Evolutionary conservation across 1,139 yeast genomes (phyloP).

Genomic region (Suhomyces coccinellae): DNA sequence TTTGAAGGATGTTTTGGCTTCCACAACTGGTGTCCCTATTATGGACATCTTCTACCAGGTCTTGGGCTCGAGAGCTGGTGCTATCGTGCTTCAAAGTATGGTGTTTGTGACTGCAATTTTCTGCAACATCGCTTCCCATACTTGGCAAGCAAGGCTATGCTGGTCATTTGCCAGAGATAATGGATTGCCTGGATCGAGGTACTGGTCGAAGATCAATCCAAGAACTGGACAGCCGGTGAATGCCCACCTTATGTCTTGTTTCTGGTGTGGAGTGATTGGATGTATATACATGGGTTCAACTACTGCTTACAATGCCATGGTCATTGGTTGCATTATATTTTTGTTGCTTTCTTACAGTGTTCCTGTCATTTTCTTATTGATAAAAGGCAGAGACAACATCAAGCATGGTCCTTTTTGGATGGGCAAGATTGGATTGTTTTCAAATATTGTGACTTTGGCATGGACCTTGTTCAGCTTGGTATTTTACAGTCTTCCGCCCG

Average conservation of each 20-base stretch:
- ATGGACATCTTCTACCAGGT: constrained; percentile 45
- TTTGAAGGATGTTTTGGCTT: constrained; percentile 29
- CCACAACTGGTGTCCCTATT: constrained; percentile 43
- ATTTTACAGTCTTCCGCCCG: constrained; percentile 45
- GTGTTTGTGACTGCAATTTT: constrained; percentile 42
- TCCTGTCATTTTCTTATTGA: constrained; percentile 33
- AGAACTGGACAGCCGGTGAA: constrained; percentile 36
- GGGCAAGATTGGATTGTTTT: constrained; percentile 26
- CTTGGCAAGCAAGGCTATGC: constrained; percentile 39
- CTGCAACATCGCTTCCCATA: constrained; percentile 44
- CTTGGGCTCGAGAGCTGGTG: constrained; percentile 37
- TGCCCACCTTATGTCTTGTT: constrained; percentile 39
- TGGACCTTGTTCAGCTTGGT: constrained; percentile 46
- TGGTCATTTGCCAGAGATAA: constrained; percentile 42
- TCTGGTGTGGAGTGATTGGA: constrained; percentile 39
- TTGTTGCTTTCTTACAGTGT: constrained; percentile 37
- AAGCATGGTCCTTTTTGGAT: constrained; percentile 54
- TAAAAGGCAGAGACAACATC: constrained; percentile 37
- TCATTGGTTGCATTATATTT: constrained; percentile 39
- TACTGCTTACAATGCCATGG: constrained; percentile 44
- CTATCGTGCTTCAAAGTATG: constrained; percentile 36
- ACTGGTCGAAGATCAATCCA: constrained; percentile 33
- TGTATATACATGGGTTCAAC: constrained; percentile 45
- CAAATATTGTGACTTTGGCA: constrained; percentile 25
- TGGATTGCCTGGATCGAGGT: constrained; percentile 41